Conservation (phyloP, 805 yeast genomes). For the Suhomyces sp. region DNA sequence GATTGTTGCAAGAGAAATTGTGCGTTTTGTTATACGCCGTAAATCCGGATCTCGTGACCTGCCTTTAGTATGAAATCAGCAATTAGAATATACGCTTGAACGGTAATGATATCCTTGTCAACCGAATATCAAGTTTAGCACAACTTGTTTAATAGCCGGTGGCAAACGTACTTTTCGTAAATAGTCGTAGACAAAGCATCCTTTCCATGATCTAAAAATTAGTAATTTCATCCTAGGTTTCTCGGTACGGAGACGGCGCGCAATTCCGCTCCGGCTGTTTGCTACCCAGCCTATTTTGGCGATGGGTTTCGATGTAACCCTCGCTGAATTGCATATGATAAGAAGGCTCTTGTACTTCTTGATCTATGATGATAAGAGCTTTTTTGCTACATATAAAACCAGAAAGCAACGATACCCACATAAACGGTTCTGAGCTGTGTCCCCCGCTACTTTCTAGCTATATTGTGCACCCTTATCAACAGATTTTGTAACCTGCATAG, state of each 20-base stretch:
- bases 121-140: not conserved
- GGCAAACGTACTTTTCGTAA: not conserved
- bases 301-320: not conserved
- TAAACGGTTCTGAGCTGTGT: not conserved
- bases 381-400: not conserved
- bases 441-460: not conserved
- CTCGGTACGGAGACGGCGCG: not conserved
- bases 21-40: not conserved
- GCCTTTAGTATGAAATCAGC: no score
- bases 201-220: not conserved
- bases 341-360: not conserved
- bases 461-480: not conserved
- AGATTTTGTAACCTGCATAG: not conserved
- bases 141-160: not conserved
- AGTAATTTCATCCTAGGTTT: not conserved
- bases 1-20: not conserved
- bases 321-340: not conserved
- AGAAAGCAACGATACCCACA: not conserved
- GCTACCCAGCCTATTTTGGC: not conserved
- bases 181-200: not conserved
- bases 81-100: not conserved
- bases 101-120: not conserved
- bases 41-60: no score
- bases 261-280: not conserved
- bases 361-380: not conserved